Evolutionary conservation across 805 yeast genomes (phyloP).

Genomic region (Cyberlindnera subsufficiens): DNA sequence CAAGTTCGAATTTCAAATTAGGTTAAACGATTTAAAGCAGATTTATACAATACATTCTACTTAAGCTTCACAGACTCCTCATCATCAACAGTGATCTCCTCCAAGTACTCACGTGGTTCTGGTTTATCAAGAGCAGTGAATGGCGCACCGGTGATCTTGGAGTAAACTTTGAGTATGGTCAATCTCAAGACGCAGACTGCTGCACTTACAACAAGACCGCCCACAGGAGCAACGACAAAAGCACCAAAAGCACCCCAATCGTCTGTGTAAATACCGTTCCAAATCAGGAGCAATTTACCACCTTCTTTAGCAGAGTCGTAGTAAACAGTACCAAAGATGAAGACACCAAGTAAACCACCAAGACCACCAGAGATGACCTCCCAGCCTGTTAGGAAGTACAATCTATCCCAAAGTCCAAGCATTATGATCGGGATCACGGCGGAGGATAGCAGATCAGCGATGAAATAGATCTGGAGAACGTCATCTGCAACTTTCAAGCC

Average conservation of each 20-base stretch:
- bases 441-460: conserved; percentile 85
- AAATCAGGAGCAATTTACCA: conserved; percentile 64
- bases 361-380: conserved; percentile 82
- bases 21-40: too few species aligned
- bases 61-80: conserved; percentile 5
- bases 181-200: conserved; percentile 46
- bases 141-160: conserved; percentile 15
- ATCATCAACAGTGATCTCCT: conserved; percentile 1
- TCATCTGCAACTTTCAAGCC: conserved; percentile 78
- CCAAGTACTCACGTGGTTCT: neutral
- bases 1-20: too few species aligned
- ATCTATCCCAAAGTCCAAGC: conserved; percentile 62
- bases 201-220: conserved; percentile 59
- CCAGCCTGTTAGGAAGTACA: conserved; percentile 69
- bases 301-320: conserved; percentile 71
- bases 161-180: conserved; percentile 19
- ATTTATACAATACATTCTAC: neutral
- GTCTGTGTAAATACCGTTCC: conserved; percentile 72
- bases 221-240: conserved; percentile 84
- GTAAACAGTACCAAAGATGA: conserved; percentile 79
- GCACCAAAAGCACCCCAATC: conserved; percentile 98
- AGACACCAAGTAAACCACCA: conserved; percentile 75
- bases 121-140: conserved; percentile 30
- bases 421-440: conserved; percentile 81
- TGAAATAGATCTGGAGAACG: conserved; percentile 79